phyloP scores from a whole-genome alignment of 352 stramenopile species.

The Phytopythium chamaehyphon region DNA sequence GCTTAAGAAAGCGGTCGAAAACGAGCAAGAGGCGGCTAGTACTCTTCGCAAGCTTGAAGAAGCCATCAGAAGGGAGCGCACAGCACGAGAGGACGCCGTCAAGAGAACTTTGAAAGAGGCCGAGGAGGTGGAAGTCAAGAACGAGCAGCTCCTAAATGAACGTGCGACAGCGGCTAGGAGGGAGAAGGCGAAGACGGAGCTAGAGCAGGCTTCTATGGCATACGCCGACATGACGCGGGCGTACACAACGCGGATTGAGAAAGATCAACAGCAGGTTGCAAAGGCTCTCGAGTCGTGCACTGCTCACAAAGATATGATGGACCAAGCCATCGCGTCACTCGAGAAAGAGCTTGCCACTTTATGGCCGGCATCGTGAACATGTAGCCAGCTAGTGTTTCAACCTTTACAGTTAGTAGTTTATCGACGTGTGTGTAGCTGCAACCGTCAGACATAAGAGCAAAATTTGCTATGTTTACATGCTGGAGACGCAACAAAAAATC shows the following conservation, averaged over 20 bases:
- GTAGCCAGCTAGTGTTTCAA: not conserved
- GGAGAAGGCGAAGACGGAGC: slow-evolving; percentile 26
- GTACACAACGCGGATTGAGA: slow-evolving; percentile 50
- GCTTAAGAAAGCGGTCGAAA: slow-evolving; percentile 47
- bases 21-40: slow-evolving; percentile 40
- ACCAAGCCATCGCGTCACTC: slow-evolving; percentile 54
- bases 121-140: slow-evolving; percentile 71
- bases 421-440: not conserved
- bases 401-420: slow-evolving; percentile 1
- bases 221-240: slow-evolving; percentile 40
- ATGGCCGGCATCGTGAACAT: slow-evolving; percentile 28
- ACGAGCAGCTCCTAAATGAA: slow-evolving; percentile 63
- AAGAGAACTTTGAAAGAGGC: slow-evolving; percentile 41
- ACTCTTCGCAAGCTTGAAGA: slow-evolving; percentile 55
- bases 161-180: slow-evolving; percentile 45
- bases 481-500: too few relatives aligned
- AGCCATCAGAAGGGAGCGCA: slow-evolving; percentile 46
- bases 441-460: too few relatives aligned
- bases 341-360: slow-evolving; percentile 50
- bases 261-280: slow-evolving; percentile 54
- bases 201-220: slow-evolving; percentile 34
- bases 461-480: too few relatives aligned
- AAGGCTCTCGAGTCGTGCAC: slow-evolving; percentile 62
- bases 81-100: slow-evolving; percentile 35
- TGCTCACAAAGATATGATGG: slow-evolving; percentile 59